Conservation (phyloP, 2,329 filamentous ascomycete species). For the Colletotrichum sansevieriae region DNA sequence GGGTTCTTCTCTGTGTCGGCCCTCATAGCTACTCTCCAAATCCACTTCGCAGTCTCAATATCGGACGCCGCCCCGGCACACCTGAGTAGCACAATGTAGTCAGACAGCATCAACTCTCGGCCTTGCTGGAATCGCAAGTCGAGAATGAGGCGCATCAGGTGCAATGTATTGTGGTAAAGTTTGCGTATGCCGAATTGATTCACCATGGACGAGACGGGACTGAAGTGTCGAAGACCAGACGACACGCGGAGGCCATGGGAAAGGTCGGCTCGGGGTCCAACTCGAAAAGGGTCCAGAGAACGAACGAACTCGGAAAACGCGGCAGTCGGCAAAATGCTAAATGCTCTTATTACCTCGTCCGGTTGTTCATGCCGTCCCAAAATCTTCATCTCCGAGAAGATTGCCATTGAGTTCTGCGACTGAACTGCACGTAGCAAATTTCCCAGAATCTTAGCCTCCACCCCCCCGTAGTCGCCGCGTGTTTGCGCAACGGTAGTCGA, state of each 20-base stretch:
- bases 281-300: constrained; percentile 68
- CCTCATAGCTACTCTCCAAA: constrained; percentile 53
- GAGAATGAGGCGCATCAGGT: constrained; percentile 52
- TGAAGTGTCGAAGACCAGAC: constrained; percentile 55
- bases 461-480: background rate
- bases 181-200: constrained; percentile 61
- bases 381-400: constrained; percentile 46
- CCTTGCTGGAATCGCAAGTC: constrained; percentile 48
- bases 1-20: constrained; percentile 43
- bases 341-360: constrained; percentile 19
- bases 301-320: constrained; percentile 75
- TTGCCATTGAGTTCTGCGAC: constrained; percentile 43
- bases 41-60: constrained; percentile 47
- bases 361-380: constrained; percentile 45
- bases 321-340: constrained; percentile 59
- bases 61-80: constrained; percentile 62
- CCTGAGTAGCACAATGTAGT: constrained; percentile 61
- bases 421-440: constrained; percentile 51
- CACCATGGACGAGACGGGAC: constrained; percentile 52
- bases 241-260: constrained; percentile 56
- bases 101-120: constrained; percentile 50
- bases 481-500: background rate
- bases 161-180: constrained; percentile 55
- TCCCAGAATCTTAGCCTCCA: background rate
- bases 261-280: constrained; percentile 64